Percentiles rank a stretch among this genome's conserved stretches.
Conservation (phyloP, 2,329 filamentous ascomycete species). For the Scolecobasidium constrictum region DNA sequence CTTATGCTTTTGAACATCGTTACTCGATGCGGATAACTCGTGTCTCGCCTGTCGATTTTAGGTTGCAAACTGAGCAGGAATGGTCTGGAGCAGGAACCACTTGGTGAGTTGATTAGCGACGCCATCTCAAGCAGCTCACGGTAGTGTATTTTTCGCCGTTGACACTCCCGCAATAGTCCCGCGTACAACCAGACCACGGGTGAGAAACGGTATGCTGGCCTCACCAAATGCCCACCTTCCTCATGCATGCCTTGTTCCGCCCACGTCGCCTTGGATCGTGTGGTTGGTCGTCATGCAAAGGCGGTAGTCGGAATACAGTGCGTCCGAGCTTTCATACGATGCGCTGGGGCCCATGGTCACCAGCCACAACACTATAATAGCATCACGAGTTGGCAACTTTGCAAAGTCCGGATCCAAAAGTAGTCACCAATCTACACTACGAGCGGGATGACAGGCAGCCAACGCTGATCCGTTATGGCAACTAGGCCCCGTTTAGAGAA, state of each 20-base stretch:
- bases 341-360: neutral
- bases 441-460: neutral
- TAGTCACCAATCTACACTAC: too few relatives aligned
- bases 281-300: neutral
- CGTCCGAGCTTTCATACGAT: neutral
- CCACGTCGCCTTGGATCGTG: neutral
- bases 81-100: too few relatives aligned
- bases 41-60: neutral
- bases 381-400: too few relatives aligned
- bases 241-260: neutral
- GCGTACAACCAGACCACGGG: too few relatives aligned
- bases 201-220: neutral
- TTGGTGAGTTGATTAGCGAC: too few relatives aligned
- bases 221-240: neutral
- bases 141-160: too few relatives aligned
- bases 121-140: too few relatives aligned
- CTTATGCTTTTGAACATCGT: constrained; percentile 1
- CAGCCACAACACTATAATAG: neutral
- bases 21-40: neutral
- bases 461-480: neutral
- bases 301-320: neutral
- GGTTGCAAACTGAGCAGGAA: too few relatives aligned
- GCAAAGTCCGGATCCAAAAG: too few relatives aligned
- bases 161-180: too few relatives aligned
- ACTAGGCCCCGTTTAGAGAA: neutral